Percentiles rank a stretch among this genome's conserved stretches.
phyloP scores from a whole-genome alignment of 257 asterid genomes.

The Lithospermum erythrorhizon region DNA sequence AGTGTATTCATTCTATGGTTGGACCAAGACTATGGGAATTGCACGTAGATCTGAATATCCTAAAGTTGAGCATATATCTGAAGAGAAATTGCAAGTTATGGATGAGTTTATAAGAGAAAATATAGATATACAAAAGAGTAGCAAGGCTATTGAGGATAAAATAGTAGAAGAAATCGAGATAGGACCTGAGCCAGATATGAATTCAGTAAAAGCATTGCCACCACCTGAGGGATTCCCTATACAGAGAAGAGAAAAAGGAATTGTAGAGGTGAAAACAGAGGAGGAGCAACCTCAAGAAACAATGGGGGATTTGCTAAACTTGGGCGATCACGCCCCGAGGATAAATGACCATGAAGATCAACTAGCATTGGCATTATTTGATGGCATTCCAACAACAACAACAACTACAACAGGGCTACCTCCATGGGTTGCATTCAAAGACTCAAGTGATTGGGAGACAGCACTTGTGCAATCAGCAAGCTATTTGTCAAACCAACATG shows the following conservation, averaged over 20 bases:
- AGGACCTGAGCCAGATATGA: slow-evolving; percentile 24
- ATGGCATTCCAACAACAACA: slow-evolving; percentile 26
- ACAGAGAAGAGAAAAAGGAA: slow-evolving; percentile 14
- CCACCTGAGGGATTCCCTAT: slow-evolving; percentile 41
- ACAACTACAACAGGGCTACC: slow-evolving; percentile 24
- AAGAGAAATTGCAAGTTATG: slow-evolving; percentile 72
- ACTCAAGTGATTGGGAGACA: slow-evolving; percentile 73
- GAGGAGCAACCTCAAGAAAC: slow-evolving; percentile 17
- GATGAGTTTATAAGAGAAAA: slow-evolving; percentile 66
- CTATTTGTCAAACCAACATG: slow-evolving; percentile 61
- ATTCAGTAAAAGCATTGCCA: slow-evolving; percentile 54
- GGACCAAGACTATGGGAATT: slow-evolving; percentile 61
- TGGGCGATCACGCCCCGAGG: slow-evolving; percentile 36
- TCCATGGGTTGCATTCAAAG: slow-evolving; percentile 85
- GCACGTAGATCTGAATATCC: slow-evolving; percentile 76
- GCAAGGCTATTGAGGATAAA: neutral
- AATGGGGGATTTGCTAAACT: slow-evolving; percentile 61
- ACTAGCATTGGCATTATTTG: slow-evolving; percentile 76
- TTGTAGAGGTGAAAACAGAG: neutral
- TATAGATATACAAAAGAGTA: neutral
- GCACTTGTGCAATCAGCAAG: slow-evolving; percentile 65
- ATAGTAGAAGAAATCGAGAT: slow-evolving; percentile 9
- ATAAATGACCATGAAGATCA: slow-evolving; percentile 48
- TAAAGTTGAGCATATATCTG: slow-evolving; percentile 61
- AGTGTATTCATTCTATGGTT: slow-evolving; percentile 52